Evolutionary conservation across 176 grass and related monocot species (phyloP), one percentile per base, ranked within the genome.

Genomic region (Luzula sylvatica): DNA sequence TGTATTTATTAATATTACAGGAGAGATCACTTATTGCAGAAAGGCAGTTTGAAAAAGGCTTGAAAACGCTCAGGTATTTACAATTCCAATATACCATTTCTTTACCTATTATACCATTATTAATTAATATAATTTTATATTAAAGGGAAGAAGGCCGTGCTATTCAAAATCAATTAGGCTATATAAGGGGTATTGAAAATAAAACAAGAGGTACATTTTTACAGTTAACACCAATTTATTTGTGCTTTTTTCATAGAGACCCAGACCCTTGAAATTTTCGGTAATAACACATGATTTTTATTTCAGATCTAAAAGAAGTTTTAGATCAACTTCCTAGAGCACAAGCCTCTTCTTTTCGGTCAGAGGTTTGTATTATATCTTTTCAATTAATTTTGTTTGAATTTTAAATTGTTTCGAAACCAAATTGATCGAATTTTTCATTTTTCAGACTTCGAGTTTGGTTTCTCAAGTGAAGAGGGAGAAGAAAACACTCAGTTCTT

Each of bases 11-110:
- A 47, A 21, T 13, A 60, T 42, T 13, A 19, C 52, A 71, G 67
- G 67, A 59, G 7, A 26, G 67, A 46, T 56, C 67, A 12, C 46
- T 58, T 11, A 50, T 58, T 71, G 67, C 67, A 35, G 54, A 71
- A 58, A 71, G 46, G 42, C 53, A 71, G 22, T 71, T 58, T 50
- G 26, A 51, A 46, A 71, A 71, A 45, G 67, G 67, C n/a, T 3
- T 56, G 17, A n/a, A n/a, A 12, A 58, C 53, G 35, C 40, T 71
- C 8, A 59, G 38, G 67, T 71, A 58, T 41, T 29, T 70, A 38
- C 11, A 8, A 22, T 38, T 70, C 8, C 1, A 2, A 15, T 43
- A 53, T 55, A 12, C 4, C 7, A 58, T 26, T 58, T 48, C 11
- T 12, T 24, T 58, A 19, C 2, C 32, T 35, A 35, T 15, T 39